Percentiles rank a stretch among this genome's conserved stretches.
Evolutionary conservation across 257 asterid species (phyloP).

Genomic region (Penstemon eatonii): DNA sequence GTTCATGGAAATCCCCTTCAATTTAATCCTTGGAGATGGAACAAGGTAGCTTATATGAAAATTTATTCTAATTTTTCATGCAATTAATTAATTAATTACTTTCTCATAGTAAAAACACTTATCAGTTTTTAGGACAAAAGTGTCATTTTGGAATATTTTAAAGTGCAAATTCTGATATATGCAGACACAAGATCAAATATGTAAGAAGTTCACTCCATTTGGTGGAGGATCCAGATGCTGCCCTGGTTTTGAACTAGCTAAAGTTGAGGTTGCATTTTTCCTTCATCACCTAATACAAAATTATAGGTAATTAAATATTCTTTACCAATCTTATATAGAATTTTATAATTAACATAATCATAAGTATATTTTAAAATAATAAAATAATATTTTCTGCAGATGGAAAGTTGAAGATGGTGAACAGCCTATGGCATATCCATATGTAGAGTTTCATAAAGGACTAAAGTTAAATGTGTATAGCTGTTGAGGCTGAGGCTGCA

Average conservation of each 20-base stretch:
- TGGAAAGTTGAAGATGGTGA: conserved; percentile 69
- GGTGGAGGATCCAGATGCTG: conserved; percentile 85
- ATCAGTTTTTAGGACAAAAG: not conserved
- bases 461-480: conserved; percentile 39
- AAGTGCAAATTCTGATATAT: not conserved
- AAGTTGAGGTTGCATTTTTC: conserved; percentile 76
- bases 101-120: not conserved
- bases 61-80: no score
- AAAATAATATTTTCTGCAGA: conserved; percentile 29
- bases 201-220: conserved; percentile 77
- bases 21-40: conserved; percentile 81
- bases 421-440: conserved; percentile 66
- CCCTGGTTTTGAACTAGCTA: conserved; percentile 82
- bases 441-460: conserved; percentile 60
- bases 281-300: conserved; percentile 64
- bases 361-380: not conserved
- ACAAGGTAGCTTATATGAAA: conserved; percentile 36
- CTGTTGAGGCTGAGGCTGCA: conserved; percentile 17
- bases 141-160: not conserved
- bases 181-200: conserved; percentile 57
- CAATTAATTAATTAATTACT: not conserved
- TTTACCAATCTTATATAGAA: not conserved
- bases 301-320: conserved; percentile 46
- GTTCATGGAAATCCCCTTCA: conserved; percentile 52
- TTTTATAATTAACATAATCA: not conserved